A percentile compares a stretch with the other conserved stretches of the same genome.
Conservation (phyloP, 306 rosid genomes). For the Vigna unguiculata region DNA sequence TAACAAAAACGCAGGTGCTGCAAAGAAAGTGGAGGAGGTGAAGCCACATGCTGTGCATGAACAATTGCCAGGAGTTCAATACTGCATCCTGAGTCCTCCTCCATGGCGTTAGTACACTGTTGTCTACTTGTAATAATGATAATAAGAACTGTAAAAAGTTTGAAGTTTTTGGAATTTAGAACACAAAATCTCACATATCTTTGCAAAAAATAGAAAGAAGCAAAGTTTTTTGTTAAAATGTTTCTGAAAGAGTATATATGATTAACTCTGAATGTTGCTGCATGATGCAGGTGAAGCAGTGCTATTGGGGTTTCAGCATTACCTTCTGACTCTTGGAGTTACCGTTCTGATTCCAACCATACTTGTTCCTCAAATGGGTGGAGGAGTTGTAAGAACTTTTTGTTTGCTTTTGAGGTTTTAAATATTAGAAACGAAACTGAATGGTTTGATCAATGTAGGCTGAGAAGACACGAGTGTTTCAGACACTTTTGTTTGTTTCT, state of each 20-base stretch:
- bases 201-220: not conserved
- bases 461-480: conserved; percentile 86
- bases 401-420: not conserved
- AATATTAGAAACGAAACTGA: conserved; percentile 34
- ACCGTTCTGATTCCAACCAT: conserved; percentile 72
- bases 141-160: not conserved
- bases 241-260: not conserved
- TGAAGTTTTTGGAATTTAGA: not conserved
- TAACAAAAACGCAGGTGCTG: not conserved
- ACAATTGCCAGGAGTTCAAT: conserved; percentile 77
- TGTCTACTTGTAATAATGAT: not conserved
- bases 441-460: conserved; percentile 52
- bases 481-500: conserved; percentile 75
- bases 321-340: conserved; percentile 73
- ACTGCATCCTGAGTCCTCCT: conserved; percentile 81
- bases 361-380: conserved; percentile 93
- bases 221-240: not conserved
- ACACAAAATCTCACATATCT: not conserved
- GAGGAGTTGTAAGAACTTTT: conserved; percentile 62
- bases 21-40: conserved; percentile 5
- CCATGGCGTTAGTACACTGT: conserved; percentile 71
- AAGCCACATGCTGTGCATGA: conserved; percentile 54
- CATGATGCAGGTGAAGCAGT: conserved; percentile 72
- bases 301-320: conserved; percentile 92
- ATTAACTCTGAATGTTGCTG: not conserved